These are phyloP conservation scores for Mycena floridula DNA, from an alignment of 768 basidiomycete genomes.

Conservation along the genomic window DNA sequence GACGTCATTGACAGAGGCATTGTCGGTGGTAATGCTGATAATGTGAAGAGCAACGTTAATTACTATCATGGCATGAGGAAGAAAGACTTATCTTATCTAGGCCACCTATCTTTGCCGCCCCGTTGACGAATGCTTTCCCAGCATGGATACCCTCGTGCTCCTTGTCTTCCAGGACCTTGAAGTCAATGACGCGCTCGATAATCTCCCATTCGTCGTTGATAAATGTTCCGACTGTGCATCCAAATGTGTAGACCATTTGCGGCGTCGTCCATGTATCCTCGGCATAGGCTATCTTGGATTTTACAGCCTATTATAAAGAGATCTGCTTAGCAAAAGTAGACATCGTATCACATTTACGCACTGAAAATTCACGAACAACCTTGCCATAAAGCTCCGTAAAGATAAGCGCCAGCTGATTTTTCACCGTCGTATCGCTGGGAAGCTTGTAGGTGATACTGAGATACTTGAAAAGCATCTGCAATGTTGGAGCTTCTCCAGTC, in stretches of 20 bases:
- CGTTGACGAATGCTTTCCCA: not conserved
- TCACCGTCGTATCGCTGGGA: not conserved
- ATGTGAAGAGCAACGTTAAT: not conserved
- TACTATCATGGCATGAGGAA: not conserved
- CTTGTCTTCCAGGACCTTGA: not conserved
- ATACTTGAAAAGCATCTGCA: conserved; percentile 12
- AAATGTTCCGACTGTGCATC: not conserved
- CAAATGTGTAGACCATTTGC: not conserved
- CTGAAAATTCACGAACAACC: not conserved
- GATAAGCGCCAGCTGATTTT: not conserved
- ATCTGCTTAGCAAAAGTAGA: not conserved
- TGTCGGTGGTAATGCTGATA: not conserved
- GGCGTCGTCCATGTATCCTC: not conserved
- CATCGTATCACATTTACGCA: too few species aligned
- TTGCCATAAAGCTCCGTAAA: not conserved
- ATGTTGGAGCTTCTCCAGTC: conserved; percentile 6
- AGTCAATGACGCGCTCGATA: not conserved
- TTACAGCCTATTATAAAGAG: not conserved
- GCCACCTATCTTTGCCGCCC: not conserved
- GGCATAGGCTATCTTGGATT: not conserved
- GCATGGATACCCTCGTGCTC: too few species aligned
- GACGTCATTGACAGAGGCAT: not conserved
- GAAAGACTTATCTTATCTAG: not conserved
- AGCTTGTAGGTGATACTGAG: not conserved
- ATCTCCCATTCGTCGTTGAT: too few species aligned